A percentile compares a stretch with the other conserved stretches of the same genome.
These are phyloP conservation scores for Pistacia vera DNA, from an alignment of 345 rosid genomes.

Conservation along the genomic window DNA sequence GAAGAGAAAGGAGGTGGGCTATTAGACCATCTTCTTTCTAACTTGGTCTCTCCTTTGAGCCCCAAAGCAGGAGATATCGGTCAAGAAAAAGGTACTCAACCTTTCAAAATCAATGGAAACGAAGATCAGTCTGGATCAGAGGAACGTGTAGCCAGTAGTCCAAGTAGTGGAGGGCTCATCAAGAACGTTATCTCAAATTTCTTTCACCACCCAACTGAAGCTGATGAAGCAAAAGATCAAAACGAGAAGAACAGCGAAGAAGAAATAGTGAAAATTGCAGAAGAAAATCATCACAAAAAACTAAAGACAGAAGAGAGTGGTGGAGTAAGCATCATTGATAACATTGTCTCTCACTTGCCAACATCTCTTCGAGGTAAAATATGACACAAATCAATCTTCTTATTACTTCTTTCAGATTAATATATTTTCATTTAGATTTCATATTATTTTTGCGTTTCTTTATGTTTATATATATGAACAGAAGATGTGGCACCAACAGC, in stretches of 20 bases:
- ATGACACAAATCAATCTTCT: background rate
- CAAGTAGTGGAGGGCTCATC: constrained; percentile 18
- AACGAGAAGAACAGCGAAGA: constrained; percentile 10
- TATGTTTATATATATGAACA: constrained; percentile 18
- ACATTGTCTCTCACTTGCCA: constrained; percentile 64
- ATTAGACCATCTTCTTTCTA: constrained; percentile 32
- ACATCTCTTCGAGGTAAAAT: constrained; percentile 47
- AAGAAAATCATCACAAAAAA: background rate
- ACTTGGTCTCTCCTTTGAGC: constrained; percentile 37
- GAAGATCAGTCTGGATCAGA: background rate
- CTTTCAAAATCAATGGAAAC: constrained; percentile 1
- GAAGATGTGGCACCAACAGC: constrained; percentile 62
- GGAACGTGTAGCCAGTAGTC: background rate
- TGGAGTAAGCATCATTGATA: constrained; percentile 46
- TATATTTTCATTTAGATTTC: background rate
- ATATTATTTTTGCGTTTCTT: background rate
- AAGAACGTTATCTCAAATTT: constrained; percentile 27
- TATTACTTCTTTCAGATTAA: background rate
- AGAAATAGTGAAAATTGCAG: constrained; percentile 10
- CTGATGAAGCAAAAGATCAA: constrained; percentile 1
- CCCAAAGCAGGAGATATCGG: constrained; percentile 18
- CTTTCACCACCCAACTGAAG: constrained; percentile 24
- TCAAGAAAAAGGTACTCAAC: background rate
- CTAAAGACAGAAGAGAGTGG: constrained; percentile 16
- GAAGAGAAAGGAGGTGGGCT: constrained; percentile 32